Evolutionary conservation across 208 protist species (phyloP).

Genomic region (Leishmania amazonensis): DNA sequence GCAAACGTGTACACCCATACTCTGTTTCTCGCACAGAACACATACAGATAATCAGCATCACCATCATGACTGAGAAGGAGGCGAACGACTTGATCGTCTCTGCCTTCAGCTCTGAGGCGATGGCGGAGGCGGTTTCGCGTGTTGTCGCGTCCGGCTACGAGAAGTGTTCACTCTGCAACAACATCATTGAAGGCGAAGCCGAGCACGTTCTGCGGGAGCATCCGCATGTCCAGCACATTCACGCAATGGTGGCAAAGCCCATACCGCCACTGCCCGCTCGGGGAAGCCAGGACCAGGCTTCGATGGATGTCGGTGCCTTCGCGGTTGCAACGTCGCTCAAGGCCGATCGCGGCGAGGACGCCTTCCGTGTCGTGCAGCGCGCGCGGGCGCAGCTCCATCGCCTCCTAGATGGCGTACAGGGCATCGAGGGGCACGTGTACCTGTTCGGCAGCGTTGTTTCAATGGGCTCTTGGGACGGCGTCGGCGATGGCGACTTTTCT

Average conservation of each 20-base stretch:
- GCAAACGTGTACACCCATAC: not conserved
- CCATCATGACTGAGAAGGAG: not conserved
- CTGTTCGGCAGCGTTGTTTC: constrained; percentile 81
- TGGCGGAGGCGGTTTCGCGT: not conserved
- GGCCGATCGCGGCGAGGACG: constrained; percentile 42
- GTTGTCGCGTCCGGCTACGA: constrained; percentile 10
- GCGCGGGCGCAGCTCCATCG: constrained; percentile 47
- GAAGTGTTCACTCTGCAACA: constrained; percentile 46
- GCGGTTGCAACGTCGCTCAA: constrained; percentile 32
- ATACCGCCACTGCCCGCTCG: not conserved
- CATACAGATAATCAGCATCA: not conserved
- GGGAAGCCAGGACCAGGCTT: not conserved
- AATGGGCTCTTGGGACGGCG: constrained; percentile 79
- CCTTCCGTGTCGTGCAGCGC: constrained; percentile 57
- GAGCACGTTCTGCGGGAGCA: constrained; percentile 29
- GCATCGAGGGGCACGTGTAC: constrained; percentile 34
- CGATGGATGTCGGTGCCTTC: constrained; percentile 33
- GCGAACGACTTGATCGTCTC: not conserved
- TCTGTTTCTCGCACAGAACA: not conserved
- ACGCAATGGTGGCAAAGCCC: constrained; percentile 6
- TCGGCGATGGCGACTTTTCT: constrained; percentile 76
- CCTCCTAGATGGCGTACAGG: constrained; percentile 15
- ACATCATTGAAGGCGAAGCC: constrained; percentile 29
- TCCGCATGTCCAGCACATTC: constrained; percentile 24
- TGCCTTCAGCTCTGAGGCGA: not conserved